phyloP scores from a whole-genome alignment of 805 yeast species.

The Lachancea dasiensis region DNA sequence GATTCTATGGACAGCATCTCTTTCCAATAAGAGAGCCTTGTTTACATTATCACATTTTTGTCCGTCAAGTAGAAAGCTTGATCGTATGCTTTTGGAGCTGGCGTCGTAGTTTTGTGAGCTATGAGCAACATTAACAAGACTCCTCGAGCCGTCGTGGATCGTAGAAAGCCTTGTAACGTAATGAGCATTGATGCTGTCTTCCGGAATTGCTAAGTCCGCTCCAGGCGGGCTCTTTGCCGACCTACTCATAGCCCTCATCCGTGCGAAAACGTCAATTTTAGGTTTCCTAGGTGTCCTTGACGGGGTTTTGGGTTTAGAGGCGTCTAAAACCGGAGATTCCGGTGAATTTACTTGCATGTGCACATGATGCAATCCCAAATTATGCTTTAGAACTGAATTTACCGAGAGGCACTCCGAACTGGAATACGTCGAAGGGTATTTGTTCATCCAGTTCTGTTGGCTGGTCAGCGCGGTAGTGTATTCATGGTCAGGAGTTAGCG shows the following conservation, averaged over 20 bases:
- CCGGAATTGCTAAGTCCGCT: neutral
- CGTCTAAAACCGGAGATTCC: neutral
- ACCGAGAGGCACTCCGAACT: conserved; percentile 19
- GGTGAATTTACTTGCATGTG: neutral
- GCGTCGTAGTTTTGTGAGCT: conserved; percentile 7
- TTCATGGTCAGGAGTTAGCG: conserved; percentile 30
- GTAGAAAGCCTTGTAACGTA: conserved; percentile 28
- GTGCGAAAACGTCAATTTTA: conserved; percentile 3
- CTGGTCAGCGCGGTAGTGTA: conserved; percentile 1
- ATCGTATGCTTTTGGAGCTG: conserved; percentile 5
- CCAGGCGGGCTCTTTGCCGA: neutral
- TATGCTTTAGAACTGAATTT: conserved; percentile 27
- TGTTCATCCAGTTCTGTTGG: conserved; percentile 13
- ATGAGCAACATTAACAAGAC: conserved; percentile 16
- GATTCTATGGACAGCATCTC: conserved; percentile 26
- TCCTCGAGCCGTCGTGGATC: conserved; percentile 27
- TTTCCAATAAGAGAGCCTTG: conserved; percentile 21
- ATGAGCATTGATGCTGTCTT: conserved; percentile 6
- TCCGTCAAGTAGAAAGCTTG: conserved; percentile 1
- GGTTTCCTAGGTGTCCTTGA: conserved; percentile 4
- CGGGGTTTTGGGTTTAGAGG: neutral
- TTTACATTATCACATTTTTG: conserved; percentile 2
- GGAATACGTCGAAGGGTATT: conserved; percentile 10
- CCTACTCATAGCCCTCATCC: conserved; percentile 1
- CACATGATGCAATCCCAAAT: conserved; percentile 1